A percentile compares a stretch with the other conserved stretches of the same genome.
Conservation (phyloP, 106 monocot genomes). For the Dendrobium catenatum region DNA sequence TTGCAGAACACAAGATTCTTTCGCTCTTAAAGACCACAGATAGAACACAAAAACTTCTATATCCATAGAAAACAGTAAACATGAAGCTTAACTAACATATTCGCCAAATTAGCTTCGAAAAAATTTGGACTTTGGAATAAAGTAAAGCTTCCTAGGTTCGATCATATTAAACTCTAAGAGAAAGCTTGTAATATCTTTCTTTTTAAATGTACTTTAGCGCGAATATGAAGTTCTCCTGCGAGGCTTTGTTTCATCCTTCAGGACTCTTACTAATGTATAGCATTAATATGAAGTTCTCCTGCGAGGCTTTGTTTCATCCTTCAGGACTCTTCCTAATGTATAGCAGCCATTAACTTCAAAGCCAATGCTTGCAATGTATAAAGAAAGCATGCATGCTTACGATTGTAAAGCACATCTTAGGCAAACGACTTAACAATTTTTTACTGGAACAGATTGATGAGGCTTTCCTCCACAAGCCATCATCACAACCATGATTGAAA, state of each 20-base stretch:
- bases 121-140: not conserved
- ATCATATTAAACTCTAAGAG: not conserved
- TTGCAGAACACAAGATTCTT: not conserved
- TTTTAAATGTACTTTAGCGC: not conserved
- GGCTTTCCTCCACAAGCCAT: not conserved
- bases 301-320: not conserved
- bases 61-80: not conserved
- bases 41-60: not conserved
- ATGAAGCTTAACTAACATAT: not conserved
- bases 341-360: not conserved
- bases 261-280: not conserved
- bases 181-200: not conserved
- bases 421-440: too few relatives aligned
- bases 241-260: not conserved
- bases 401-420: too few relatives aligned
- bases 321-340: not conserved
- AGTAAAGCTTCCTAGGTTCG: not conserved
- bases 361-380: not conserved
- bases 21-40: not conserved
- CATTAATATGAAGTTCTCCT: too few relatives aligned
- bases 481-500: not conserved
- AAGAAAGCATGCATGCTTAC: not conserved
- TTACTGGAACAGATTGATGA: not conserved
- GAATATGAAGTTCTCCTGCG: not conserved
- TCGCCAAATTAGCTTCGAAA: not conserved